Evolutionary conservation across 1,284 basidiomycete species (phyloP).

Genomic region (Ceratobasidium sp.): DNA sequence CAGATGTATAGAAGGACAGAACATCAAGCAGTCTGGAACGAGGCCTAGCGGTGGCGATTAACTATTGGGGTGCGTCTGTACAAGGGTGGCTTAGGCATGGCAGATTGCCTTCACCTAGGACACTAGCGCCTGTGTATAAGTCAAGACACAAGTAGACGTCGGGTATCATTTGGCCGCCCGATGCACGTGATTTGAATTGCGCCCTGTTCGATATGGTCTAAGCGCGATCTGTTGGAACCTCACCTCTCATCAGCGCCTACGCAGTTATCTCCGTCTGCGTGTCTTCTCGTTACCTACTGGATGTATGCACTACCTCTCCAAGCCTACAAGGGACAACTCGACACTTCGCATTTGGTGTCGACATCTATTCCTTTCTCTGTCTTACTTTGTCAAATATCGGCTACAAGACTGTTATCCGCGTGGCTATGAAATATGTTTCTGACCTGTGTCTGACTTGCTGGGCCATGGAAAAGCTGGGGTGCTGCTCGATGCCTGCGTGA

Average conservation of each 20-base stretch:
- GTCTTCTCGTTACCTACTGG: background rate
- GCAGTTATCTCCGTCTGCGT: background rate
- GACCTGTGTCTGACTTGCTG: no score
- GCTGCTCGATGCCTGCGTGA: no score
- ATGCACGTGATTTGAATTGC: no score
- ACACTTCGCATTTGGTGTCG: background rate
- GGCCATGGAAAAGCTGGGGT: no score
- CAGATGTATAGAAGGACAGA: background rate
- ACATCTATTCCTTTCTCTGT: no score
- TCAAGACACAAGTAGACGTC: background rate
- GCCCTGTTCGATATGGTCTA: no score
- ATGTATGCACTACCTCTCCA: background rate
- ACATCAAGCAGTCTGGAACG: conserved; percentile 13
- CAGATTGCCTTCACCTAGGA: background rate
- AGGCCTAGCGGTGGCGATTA: no score
- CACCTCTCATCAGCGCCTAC: background rate
- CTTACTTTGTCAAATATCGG: background rate
- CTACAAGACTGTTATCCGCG: no score
- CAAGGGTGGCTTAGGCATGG: background rate
- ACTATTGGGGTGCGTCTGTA: conserved; percentile 27
- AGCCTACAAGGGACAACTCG: background rate
- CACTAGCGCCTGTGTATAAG: background rate
- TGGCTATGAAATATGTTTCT: no score
- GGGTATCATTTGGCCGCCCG: background rate
- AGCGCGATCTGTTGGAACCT: background rate